A percentile compares a stretch with the other conserved stretches of the same genome.
Conservation (phyloP, 306 rosid species). For the Heteromeles arbutifolia region DNA sequence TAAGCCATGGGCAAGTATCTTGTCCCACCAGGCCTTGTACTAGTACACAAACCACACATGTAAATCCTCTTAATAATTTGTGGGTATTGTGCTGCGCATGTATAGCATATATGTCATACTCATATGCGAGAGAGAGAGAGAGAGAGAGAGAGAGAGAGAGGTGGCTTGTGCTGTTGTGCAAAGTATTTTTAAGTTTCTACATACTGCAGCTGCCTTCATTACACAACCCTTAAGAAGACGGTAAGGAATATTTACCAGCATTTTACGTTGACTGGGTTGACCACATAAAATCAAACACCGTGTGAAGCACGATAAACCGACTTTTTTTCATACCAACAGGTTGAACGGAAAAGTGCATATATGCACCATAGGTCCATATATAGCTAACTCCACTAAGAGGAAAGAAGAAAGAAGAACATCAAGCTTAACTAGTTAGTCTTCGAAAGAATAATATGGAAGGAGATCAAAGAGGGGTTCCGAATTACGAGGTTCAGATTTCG, state of each 20-base stretch:
- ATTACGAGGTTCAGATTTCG: constrained; percentile 59
- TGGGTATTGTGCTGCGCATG: constrained; percentile 34
- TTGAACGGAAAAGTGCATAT: neutral
- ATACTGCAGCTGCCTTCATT: constrained; percentile 7
- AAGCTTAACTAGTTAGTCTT: neutral
- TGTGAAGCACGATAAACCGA: neutral
- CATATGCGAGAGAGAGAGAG: constrained; percentile 27
- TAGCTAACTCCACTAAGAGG: neutral
- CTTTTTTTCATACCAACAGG: neutral
- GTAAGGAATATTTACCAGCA: constrained; percentile 23
- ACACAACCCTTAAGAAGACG: constrained; percentile 26
- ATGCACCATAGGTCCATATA: too few species aligned
- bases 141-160: constrained; percentile 35
- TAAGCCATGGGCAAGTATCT: neutral
- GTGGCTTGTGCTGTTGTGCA: neutral
- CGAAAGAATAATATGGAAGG: constrained; percentile 50
- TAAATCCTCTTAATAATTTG: constrained; percentile 1
- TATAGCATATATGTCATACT: neutral
- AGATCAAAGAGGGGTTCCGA: constrained; percentile 38
- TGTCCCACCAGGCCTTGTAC: neutral
- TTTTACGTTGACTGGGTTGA: neutral
- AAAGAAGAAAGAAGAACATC: neutral
- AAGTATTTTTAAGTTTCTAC: constrained; percentile 6
- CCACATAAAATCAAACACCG: neutral
- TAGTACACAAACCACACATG: neutral